Percentiles rank a stretch among this genome's conserved stretches.
Conservation (phyloP, 2,329 filamentous ascomycete genomes). For the Fusarium lyarnte region DNA sequence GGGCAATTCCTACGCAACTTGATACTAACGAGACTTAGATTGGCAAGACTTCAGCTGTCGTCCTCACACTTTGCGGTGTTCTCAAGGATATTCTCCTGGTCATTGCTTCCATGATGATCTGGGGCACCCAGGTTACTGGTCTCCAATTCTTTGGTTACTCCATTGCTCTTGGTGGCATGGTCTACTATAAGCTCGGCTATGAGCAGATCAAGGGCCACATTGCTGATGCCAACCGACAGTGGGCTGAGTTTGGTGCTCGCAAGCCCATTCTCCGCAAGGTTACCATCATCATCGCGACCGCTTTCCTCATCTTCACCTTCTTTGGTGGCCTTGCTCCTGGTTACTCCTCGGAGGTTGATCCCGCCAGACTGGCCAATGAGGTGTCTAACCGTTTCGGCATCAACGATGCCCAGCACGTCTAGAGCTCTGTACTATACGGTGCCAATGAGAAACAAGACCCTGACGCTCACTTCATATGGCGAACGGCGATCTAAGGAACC, state of each 20-base stretch:
- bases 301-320: slow-evolving; percentile 74
- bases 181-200: slow-evolving; percentile 84
- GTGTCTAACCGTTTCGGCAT: slow-evolving; percentile 62
- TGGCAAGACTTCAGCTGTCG: slow-evolving; percentile 86
- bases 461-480: slow-evolving; percentile 44
- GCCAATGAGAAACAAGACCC: slow-evolving; percentile 25
- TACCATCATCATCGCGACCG: slow-evolving; percentile 70
- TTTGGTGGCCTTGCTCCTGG: slow-evolving; percentile 73
- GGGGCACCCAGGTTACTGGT: slow-evolving; percentile 76
- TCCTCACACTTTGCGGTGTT: slow-evolving; percentile 87
- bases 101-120: slow-evolving; percentile 81
- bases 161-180: slow-evolving; percentile 80
- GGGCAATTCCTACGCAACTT: too few relatives aligned
- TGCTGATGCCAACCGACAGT: slow-evolving; percentile 76
- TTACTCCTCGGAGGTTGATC: slow-evolving; percentile 65
- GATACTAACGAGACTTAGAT: slow-evolving; percentile 65
- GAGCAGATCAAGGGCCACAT: slow-evolving; percentile 86
- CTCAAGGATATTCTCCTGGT: slow-evolving; percentile 90
- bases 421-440: slow-evolving; percentile 25
- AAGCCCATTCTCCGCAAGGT: slow-evolving; percentile 83
- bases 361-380: slow-evolving; percentile 58
- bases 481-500: slow-evolving; percentile 47
- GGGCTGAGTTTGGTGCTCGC: slow-evolving; percentile 85
- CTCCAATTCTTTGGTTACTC: slow-evolving; percentile 87
- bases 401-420: slow-evolving; percentile 37